Evolutionary conservation across 2,329 filamentous ascomycete species (phyloP).

Genomic region (Diplodia mutila): DNA sequence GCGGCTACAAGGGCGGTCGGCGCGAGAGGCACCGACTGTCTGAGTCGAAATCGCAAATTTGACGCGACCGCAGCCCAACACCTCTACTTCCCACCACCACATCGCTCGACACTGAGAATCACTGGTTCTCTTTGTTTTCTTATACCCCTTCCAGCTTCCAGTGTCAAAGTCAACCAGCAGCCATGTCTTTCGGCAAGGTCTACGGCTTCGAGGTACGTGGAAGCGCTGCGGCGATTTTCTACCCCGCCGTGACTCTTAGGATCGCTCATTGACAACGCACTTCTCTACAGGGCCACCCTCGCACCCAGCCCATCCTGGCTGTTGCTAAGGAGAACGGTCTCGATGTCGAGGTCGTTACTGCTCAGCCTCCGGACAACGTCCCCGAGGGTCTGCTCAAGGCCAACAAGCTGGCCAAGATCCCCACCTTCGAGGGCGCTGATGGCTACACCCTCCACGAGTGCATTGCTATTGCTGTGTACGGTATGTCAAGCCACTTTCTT

Average conservation of each 20-base stretch:
- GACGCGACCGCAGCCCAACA: conserved; percentile 19
- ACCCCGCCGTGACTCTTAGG: conserved; percentile 35
- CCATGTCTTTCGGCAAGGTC: conserved; percentile 96
- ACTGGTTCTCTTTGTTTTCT: conserved; percentile 14
- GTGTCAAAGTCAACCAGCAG: conserved; percentile 6
- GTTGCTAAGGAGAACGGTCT: conserved; percentile 98
- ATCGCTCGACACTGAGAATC: conserved; percentile 8
- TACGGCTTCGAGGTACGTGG: conserved; percentile 77
- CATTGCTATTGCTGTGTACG: conserved; percentile 96
- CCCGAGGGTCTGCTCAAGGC: conserved; percentile 79
- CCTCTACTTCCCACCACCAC: conserved; percentile 6
- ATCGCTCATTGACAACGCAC: conserved; percentile 28
- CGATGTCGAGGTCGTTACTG: conserved; percentile 82
- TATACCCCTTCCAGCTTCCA: conserved; percentile 10
- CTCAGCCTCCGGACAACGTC: conserved; percentile 66
- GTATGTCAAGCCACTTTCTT: conserved; percentile 63
- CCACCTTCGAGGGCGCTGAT: conserved; percentile 89
- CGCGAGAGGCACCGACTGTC: conserved; percentile 16
- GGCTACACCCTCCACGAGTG: conserved; percentile 86
- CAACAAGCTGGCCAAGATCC: conserved; percentile 88
- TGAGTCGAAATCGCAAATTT: conserved; percentile 25
- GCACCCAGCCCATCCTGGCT: conserved; percentile 84
- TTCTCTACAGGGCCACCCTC: conserved; percentile 74
- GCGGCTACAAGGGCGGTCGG: conserved; percentile 7
- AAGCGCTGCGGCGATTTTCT: conserved; percentile 25